phyloP scores from a whole-genome alignment of 257 asterid species.

The Hygrophila difformis region DNA sequence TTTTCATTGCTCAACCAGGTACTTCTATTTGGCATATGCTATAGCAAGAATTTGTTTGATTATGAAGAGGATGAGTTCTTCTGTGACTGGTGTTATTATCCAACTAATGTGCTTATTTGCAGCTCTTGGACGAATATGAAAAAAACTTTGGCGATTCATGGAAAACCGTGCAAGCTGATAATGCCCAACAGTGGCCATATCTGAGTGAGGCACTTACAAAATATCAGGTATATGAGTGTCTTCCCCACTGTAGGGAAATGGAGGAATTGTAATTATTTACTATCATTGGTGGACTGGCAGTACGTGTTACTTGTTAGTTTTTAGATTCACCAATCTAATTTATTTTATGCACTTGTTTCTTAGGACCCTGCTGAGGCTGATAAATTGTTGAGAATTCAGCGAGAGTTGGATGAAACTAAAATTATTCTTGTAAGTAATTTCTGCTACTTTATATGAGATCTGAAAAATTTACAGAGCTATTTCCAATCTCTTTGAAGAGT shows the following conservation, averaged over 20 bases:
- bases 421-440: conserved; percentile 80
- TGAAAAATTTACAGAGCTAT: not conserved
- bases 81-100: too few species aligned
- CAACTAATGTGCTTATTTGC: conserved; percentile 6
- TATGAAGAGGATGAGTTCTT: too few species aligned
- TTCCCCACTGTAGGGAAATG: conserved; percentile 3
- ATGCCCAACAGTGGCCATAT: conserved; percentile 70
- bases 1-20: conserved; percentile 91
- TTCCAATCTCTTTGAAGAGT: not conserved
- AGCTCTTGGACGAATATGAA: conserved; percentile 83
- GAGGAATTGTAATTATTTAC: not conserved
- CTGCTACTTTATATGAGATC: too few species aligned
- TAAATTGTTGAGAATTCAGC: conserved; percentile 80
- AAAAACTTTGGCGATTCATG: conserved; percentile 87
- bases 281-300: not conserved
- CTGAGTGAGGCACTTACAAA: conserved; percentile 53
- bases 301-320: not conserved
- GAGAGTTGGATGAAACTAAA: conserved; percentile 94
- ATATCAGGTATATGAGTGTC: conserved; percentile 32
- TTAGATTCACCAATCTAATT: conserved; percentile 1
- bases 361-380: conserved; percentile 98
- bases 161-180: conserved; percentile 59
- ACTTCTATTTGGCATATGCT: conserved; percentile 3
- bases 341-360: not conserved
- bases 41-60: not conserved